A percentile compares a stretch with the other conserved stretches of the same genome.
Conservation (phyloP, 2,329 filamentous ascomycete species). For the Daldinia sp. region DNA sequence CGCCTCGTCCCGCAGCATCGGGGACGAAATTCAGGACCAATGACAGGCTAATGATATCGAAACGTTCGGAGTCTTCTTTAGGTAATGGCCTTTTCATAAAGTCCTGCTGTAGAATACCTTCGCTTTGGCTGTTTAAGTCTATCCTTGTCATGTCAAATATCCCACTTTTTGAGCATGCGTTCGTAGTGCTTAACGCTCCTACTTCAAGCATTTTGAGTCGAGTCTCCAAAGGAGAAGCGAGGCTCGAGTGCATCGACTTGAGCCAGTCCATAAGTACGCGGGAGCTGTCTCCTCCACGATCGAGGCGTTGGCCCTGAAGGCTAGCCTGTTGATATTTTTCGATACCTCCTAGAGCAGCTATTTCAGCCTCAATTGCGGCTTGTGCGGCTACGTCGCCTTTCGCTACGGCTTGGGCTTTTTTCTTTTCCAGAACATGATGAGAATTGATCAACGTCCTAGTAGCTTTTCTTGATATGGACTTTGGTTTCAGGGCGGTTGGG, state of each 20-base stretch:
- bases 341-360: slow-evolving; percentile 67
- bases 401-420: slow-evolving; percentile 62
- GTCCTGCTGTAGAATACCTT: slow-evolving; percentile 85
- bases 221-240: slow-evolving; percentile 31
- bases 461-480: slow-evolving; percentile 70
- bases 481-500: slow-evolving; percentile 60
- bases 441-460: slow-evolving; percentile 71
- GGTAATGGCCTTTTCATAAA: slow-evolving; percentile 91
- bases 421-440: slow-evolving; percentile 72
- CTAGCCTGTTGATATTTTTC: slow-evolving; percentile 72
- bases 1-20: slow-evolving; percentile 74
- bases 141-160: slow-evolving; percentile 81
- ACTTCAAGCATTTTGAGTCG: slow-evolving; percentile 81
- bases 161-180: slow-evolving; percentile 79
- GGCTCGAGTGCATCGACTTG: slow-evolving; percentile 45
- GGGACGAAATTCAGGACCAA: slow-evolving; percentile 95
- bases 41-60: slow-evolving; percentile 91
- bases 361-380: slow-evolving; percentile 58
- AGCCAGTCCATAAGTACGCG: slow-evolving; percentile 71
- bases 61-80: slow-evolving; percentile 65
- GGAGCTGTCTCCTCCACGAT: slow-evolving; percentile 73
- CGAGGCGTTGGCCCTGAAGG: slow-evolving; percentile 71
- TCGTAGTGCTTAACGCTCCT: slow-evolving; percentile 83
- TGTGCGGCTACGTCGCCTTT: slow-evolving; percentile 61
- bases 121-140: slow-evolving; percentile 86